Evolutionary conservation across 805 yeast genomes (phyloP).

Genomic region (Ogataea corticis): DNA sequence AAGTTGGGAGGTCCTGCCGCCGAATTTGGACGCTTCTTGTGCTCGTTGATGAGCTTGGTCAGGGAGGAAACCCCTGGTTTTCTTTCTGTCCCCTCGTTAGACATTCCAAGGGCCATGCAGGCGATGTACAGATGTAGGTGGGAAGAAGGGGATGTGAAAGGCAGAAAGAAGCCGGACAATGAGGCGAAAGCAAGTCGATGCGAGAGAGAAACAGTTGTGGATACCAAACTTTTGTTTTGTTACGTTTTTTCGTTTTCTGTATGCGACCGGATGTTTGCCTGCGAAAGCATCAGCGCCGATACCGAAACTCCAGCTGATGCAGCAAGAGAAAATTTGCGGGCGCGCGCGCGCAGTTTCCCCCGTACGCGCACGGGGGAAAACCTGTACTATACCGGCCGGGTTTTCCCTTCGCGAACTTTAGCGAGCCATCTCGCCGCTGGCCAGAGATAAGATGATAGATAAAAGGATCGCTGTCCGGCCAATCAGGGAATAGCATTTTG

Average conservation of each 20-base stretch:
- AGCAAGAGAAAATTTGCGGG: not conserved
- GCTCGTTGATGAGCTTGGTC: slow-evolving; percentile 36
- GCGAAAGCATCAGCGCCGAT: too few species aligned
- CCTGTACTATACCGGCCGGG: too few species aligned
- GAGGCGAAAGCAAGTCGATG: too few species aligned
- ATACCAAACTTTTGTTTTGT: too few species aligned
- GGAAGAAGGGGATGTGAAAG: too few species aligned
- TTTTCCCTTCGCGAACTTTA: not conserved
- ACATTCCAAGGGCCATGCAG: not conserved
- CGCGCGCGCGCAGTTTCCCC: too few species aligned
- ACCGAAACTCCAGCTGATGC: not conserved
- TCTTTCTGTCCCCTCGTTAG: slow-evolving; percentile 18
- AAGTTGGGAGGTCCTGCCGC: slow-evolving; percentile 18
- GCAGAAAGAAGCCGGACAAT: too few species aligned
- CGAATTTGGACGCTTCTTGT: slow-evolving; percentile 14
- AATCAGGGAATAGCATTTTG: not conserved
- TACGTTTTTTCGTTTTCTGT: too few species aligned
- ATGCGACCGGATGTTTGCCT: too few species aligned
- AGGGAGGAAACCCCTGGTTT: slow-evolving; percentile 33
- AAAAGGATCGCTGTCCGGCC: not conserved
- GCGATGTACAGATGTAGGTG: too few species aligned
- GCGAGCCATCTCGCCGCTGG: slow-evolving; percentile 4
- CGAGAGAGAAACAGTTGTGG: too few species aligned
- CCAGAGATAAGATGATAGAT: slow-evolving; percentile 4
- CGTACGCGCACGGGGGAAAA: too few species aligned